These are phyloP conservation scores for Luffa acutangula DNA, from an alignment of 306 rosid genomes.

Conservation along the genomic window DNA sequence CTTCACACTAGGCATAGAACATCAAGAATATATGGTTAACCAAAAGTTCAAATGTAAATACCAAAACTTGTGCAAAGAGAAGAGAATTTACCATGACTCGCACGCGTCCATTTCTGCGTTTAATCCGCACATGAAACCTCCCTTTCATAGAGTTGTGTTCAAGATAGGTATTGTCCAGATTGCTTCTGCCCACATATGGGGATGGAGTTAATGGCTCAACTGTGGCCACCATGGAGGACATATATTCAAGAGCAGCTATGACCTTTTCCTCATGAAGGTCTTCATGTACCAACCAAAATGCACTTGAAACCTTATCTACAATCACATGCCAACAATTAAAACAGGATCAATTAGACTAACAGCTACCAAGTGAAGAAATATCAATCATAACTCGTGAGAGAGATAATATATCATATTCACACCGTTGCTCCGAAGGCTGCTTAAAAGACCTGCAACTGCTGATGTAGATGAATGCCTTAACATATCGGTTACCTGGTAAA, in stretches of 20 bases:
- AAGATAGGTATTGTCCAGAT: slow-evolving; percentile 24
- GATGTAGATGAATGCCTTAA: slow-evolving; percentile 59
- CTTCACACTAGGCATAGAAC: slow-evolving; percentile 42
- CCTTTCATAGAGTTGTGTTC: slow-evolving; percentile 46
- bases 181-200: slow-evolving; percentile 26
- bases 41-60: not conserved
- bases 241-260: slow-evolving; percentile 51
- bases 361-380: not conserved
- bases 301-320: slow-evolving; percentile 67
- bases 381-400: not conserved
- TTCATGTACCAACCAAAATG: slow-evolving; percentile 64
- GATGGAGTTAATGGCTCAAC: slow-evolving; percentile 47
- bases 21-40: slow-evolving; percentile 7
- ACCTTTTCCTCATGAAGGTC: slow-evolving; percentile 82
- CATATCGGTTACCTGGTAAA: slow-evolving; percentile 58
- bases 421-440: slow-evolving; percentile 80
- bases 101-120: slow-evolving; percentile 95
- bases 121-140: slow-evolving; percentile 59
- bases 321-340: slow-evolving; percentile 12
- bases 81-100: slow-evolving; percentile 55
- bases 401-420: slow-evolving; percentile 2
- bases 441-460: slow-evolving; percentile 58
- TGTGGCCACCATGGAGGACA: slow-evolving; percentile 76
- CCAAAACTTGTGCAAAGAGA: not conserved
- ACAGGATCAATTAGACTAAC: not conserved